Evolutionary conservation across 768 basidiomycete genomes (phyloP).

Genomic region (Termitomyces bulborhizus): DNA sequence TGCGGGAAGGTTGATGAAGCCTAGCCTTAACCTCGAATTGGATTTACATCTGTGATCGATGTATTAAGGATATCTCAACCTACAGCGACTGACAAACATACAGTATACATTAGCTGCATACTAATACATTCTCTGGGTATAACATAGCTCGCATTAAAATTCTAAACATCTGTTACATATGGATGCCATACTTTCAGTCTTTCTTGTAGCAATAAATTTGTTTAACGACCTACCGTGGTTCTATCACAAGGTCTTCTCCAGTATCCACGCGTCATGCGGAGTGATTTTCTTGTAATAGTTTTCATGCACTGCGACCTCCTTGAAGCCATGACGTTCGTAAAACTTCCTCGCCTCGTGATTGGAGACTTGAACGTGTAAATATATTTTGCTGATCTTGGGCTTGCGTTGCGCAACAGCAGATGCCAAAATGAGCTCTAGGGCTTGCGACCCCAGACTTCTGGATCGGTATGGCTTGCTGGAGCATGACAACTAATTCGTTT

Average conservation of each 20-base stretch:
- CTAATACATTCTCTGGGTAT: constrained; percentile 9
- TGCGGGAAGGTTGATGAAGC: constrained; percentile 67
- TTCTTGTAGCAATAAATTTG: neutral
- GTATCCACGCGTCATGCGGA: constrained; percentile 82
- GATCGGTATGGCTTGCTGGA: constrained; percentile 74
- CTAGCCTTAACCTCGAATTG: constrained; percentile 23
- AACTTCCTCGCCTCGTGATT: constrained; percentile 73
- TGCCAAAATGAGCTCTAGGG: constrained; percentile 59
- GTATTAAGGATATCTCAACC: neutral
- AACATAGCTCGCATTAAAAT: constrained; percentile 9
- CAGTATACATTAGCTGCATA: constrained; percentile 11
- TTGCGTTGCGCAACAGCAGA: constrained; percentile 55
- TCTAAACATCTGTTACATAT: constrained; percentile 5
- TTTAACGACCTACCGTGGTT: constrained; percentile 1
- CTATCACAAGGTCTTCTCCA: constrained; percentile 53
- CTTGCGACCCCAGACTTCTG: constrained; percentile 66
- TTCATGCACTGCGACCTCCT: constrained; percentile 55
- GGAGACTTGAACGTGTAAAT: constrained; percentile 83
- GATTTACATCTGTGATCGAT: constrained; percentile 3
- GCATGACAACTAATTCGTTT: constrained; percentile 5
- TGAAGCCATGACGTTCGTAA: constrained; percentile 82
- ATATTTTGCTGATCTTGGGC: constrained; percentile 63
- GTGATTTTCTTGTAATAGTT: constrained; percentile 88
- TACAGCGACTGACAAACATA: neutral
- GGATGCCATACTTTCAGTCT: neutral